Percentiles rank a stretch among this genome's conserved stretches.
Conservation (phyloP, 805 yeast genomes). For the Spathaspora girioi region DNA sequence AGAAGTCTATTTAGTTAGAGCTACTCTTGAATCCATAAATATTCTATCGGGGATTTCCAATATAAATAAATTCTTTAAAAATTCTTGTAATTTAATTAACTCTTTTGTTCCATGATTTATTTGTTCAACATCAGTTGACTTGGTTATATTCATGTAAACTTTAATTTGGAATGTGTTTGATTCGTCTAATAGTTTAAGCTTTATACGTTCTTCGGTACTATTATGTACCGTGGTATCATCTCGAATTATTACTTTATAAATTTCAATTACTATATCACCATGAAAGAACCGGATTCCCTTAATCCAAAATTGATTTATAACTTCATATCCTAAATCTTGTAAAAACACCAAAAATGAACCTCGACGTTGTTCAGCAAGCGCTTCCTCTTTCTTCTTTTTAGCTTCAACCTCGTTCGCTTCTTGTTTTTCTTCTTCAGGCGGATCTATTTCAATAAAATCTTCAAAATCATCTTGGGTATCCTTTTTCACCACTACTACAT, state of each 20-base stretch:
- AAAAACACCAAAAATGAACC: slow-evolving; percentile 43
- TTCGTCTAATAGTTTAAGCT: slow-evolving; percentile 42
- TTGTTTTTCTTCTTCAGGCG: background rate
- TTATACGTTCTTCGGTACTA: slow-evolving; percentile 15
- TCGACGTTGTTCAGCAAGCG: slow-evolving; percentile 9
- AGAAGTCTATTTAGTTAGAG: background rate
- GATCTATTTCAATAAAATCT: slow-evolving; percentile 4
- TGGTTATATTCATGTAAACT: slow-evolving; percentile 66
- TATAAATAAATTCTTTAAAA: slow-evolving; percentile 63
- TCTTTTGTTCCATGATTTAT: slow-evolving; percentile 64
- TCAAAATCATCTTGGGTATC: slow-evolving; percentile 5
- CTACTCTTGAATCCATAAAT: slow-evolving; percentile 73
- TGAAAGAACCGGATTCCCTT: slow-evolving; percentile 61
- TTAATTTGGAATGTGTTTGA: slow-evolving; percentile 59
- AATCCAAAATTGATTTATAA: slow-evolving; percentile 57
- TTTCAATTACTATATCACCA: slow-evolving; percentile 57
- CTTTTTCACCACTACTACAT: slow-evolving; percentile 5
- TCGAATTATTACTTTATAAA: slow-evolving; percentile 45
- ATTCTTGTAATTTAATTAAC: slow-evolving; percentile 58
- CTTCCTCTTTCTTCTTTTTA: background rate
- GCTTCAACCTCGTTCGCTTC: background rate
- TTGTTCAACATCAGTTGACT: slow-evolving; percentile 70
- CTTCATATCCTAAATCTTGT: slow-evolving; percentile 67
- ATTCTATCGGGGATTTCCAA: slow-evolving; percentile 75
- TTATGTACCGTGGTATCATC: slow-evolving; percentile 26